Conservation (phyloP, 257 asterid genomes). For the Echium plantagineum region DNA sequence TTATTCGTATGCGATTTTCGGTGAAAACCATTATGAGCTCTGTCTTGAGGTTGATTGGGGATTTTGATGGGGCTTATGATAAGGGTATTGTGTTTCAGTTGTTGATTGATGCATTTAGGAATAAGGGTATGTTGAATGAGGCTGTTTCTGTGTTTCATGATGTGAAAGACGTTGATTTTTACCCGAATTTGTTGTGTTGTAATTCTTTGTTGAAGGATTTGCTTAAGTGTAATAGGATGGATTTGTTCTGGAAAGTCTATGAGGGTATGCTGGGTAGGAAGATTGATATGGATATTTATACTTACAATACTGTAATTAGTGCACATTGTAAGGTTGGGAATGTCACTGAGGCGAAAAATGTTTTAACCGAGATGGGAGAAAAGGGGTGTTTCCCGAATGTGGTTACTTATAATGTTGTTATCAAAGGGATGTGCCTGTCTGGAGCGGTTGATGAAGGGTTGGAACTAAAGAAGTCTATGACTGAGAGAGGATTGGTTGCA, state of each 20-base stretch:
- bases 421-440: constrained; percentile 49
- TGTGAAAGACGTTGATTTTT: constrained; percentile 24
- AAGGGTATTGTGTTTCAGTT: constrained; percentile 54
- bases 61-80: constrained; percentile 22
- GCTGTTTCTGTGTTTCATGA: constrained; percentile 53
- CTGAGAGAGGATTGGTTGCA: constrained; percentile 46
- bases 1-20: constrained; percentile 35
- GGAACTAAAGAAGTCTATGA: constrained; percentile 48
- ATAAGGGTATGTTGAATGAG: constrained; percentile 53
- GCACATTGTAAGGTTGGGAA: constrained; percentile 73
- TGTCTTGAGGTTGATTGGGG: constrained; percentile 29
- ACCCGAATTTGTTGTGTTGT: constrained; percentile 69
- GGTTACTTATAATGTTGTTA: constrained; percentile 54
- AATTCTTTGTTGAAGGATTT: constrained; percentile 75
- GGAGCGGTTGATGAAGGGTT: constrained; percentile 58
- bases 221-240: constrained; percentile 43
- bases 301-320: constrained; percentile 46
- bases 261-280: constrained; percentile 43
- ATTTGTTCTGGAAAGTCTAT: constrained; percentile 59
- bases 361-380: constrained; percentile 51
- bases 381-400: constrained; percentile 47
- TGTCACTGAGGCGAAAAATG: constrained; percentile 38
- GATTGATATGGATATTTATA: constrained; percentile 45
- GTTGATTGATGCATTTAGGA: constrained; percentile 67
- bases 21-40: constrained; percentile 37